Conservation (phyloP, 805 yeast genomes). For the Wickerhamomyces subpelliculosus region DNA sequence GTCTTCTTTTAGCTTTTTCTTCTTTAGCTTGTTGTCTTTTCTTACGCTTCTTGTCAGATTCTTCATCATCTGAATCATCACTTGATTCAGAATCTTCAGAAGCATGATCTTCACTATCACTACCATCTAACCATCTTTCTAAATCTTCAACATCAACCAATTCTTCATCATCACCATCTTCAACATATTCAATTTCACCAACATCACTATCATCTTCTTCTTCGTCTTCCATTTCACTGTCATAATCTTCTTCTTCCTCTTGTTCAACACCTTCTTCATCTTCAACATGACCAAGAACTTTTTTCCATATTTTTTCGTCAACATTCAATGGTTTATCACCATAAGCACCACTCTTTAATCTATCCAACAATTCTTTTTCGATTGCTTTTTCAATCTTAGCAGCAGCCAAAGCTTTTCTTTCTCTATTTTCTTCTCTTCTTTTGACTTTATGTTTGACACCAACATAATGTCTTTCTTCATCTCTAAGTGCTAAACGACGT, state of each 20-base stretch:
- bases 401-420: conserved; percentile 93
- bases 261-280: conserved; percentile 50
- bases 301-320: conserved; percentile 93
- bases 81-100: conserved; percentile 27
- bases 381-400: conserved; percentile 96
- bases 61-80: conserved; percentile 32
- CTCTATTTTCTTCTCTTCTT: conserved; percentile 90
- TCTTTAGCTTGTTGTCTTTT: conserved; percentile 28
- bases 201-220: conserved; percentile 47
- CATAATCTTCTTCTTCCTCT: conserved; percentile 43
- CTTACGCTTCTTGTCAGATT: conserved; percentile 31
- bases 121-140: conserved; percentile 75
- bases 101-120: conserved; percentile 30
- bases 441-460: conserved; percentile 91
- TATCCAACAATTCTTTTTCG: conserved; percentile 88
- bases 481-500: conserved; percentile 83
- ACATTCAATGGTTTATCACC: conserved; percentile 97
- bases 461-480: conserved; percentile 88
- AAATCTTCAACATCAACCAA: conserved; percentile 92
- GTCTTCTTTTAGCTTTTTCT: conserved; percentile 41
- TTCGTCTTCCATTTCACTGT: conserved; percentile 39
- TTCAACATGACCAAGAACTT: conserved; percentile 79
- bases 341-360: conserved; percentile 95
- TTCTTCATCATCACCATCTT: conserved; percentile 84
- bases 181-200: conserved; percentile 83